Base-by-base conservation (phyloP, 306 rosid species). In the Sindora glabra region DNA sequence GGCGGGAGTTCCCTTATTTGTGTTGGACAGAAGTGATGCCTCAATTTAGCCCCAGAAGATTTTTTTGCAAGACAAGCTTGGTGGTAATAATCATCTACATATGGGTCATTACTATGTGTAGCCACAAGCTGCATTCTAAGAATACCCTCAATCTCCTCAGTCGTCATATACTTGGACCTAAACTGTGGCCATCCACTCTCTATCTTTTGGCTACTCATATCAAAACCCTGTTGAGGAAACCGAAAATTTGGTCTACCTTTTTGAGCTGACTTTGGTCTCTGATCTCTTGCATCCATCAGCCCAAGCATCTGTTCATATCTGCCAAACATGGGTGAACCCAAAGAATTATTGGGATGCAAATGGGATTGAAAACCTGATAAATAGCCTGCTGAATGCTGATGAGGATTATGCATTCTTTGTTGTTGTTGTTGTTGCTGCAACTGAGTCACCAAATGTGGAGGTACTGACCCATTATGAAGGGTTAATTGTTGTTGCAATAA, bases 41-140 rank as follows among this genome's bases (percentile, higher is more conserved):
- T 86, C 87, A 89, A 51, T 73, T 89, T 86, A 21, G 87, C 86
- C 49, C 89, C 90, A 26, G 81, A 51, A 55, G 95, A 71, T 77
- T 89, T 86, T 61, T 71, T 94, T 3, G 97, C 81, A 44, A 86
- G 95, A 83, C 87, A 82, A 67, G 83, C 96, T 75, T 94, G 99
- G 67, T 94, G 82, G 61, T 94, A 94, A 76, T 77, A 94, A 75
- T 94, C 99, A 75, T 94, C 99, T 38, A 94, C 90, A 79, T 94
- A 94, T 34, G 99, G 97, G 61, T 94, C 99, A 75, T 89, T 89
- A 74, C 91, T 89, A 51, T 94, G 99, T 6, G 97, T 94, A 45
- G 95, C 97, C 13, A 81, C 89, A 56, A 94, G 95, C 73, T 94
- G 99, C 89, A 94, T 77, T 74, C 99, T 79, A 38, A 84, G 83